A percentile compares a stretch with the other conserved stretches of the same genome.
These are phyloP conservation scores for Macrolepiota dolichaula DNA, from an alignment of 768 basidiomycete genomes.

Conservation along the genomic window DNA sequence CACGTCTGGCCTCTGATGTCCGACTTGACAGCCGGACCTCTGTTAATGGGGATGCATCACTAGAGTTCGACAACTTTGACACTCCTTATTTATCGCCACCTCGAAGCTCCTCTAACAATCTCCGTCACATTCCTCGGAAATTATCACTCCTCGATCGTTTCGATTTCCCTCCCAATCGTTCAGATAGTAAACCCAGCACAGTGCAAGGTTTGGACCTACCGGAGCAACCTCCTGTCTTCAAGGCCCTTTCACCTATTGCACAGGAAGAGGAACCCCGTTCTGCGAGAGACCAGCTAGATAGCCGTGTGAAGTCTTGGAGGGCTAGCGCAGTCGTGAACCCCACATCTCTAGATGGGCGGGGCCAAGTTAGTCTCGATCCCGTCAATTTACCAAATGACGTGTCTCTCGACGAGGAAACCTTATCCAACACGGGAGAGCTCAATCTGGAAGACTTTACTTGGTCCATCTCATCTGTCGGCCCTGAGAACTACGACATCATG, in stretches of 20 bases:
- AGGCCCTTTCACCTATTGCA: slow-evolving; percentile 53
- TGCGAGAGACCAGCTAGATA: slow-evolving; percentile 50
- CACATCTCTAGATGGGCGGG: slow-evolving; percentile 43
- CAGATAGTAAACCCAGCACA: slow-evolving; percentile 24
- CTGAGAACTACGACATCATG: slow-evolving; percentile 41
- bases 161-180: slow-evolving; percentile 39
- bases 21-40: slow-evolving; percentile 49
- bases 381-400: slow-evolving; percentile 47
- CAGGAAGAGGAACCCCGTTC: slow-evolving; percentile 59
- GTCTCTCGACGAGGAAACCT: slow-evolving; percentile 21
- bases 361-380: slow-evolving; percentile 49
- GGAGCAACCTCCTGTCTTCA: slow-evolving; percentile 20
- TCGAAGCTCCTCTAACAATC: slow-evolving; percentile 25
- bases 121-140: slow-evolving; percentile 59
- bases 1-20: slow-evolving; percentile 30
- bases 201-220: background rate
- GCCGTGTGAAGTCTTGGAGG: slow-evolving; percentile 65
- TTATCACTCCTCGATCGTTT: slow-evolving; percentile 68
- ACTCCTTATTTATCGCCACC: slow-evolving; percentile 22
- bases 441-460: slow-evolving; percentile 66
- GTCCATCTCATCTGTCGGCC: slow-evolving; percentile 71
- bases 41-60: slow-evolving; percentile 33
- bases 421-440: slow-evolving; percentile 30
- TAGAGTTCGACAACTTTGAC: slow-evolving; percentile 36
- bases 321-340: slow-evolving; percentile 49